Evolutionary conservation across 2,329 filamentous ascomycete species (phyloP).

Genomic region (Xylariomycetidae sp.): DNA sequence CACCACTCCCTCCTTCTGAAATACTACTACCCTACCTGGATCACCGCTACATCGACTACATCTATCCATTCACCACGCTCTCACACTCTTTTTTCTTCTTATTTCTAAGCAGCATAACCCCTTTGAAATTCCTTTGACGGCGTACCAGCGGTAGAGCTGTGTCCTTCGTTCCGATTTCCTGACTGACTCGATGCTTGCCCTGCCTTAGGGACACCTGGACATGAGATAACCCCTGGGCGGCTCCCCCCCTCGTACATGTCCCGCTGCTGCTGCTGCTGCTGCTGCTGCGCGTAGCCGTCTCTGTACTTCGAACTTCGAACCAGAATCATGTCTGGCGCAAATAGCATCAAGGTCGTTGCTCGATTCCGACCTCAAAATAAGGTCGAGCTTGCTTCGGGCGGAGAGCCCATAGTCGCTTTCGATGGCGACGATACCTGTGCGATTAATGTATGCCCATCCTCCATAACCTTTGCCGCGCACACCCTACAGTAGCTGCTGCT

Average conservation of each 20-base stretch:
- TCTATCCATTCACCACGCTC: too few relatives aligned
- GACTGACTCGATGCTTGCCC: too few relatives aligned
- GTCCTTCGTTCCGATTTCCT: too few relatives aligned
- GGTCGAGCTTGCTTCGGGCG: constrained; percentile 83
- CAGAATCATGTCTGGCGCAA: constrained; percentile 52
- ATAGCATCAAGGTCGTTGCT: constrained; percentile 85
- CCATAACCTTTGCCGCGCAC: constrained; percentile 1
- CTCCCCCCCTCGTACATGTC: constrained; percentile 5
- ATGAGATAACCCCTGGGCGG: constrained; percentile 27
- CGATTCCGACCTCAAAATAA: constrained; percentile 97
- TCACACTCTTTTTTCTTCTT: too few relatives aligned
- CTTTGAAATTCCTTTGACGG: too few relatives aligned
- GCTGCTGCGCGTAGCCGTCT: constrained; percentile 22
- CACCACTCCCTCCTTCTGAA: too few relatives aligned
- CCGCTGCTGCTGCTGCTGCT: constrained; percentile 11
- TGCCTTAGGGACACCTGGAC: too few relatives aligned
- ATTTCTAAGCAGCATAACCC: too few relatives aligned
- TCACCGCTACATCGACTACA: too few relatives aligned
- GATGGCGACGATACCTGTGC: constrained; percentile 83
- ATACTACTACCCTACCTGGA: too few relatives aligned
- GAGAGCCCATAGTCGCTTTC: constrained; percentile 87
- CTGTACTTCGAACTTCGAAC: too few relatives aligned
- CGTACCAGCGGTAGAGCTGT: too few relatives aligned
- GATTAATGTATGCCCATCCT: constrained; percentile 62
- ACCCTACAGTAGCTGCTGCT: constrained; percentile 15